Percentiles rank a stretch among this genome's conserved stretches.
Conservation (phyloP, 257 asterid species). For the Ocimum tenuiflorum region DNA sequence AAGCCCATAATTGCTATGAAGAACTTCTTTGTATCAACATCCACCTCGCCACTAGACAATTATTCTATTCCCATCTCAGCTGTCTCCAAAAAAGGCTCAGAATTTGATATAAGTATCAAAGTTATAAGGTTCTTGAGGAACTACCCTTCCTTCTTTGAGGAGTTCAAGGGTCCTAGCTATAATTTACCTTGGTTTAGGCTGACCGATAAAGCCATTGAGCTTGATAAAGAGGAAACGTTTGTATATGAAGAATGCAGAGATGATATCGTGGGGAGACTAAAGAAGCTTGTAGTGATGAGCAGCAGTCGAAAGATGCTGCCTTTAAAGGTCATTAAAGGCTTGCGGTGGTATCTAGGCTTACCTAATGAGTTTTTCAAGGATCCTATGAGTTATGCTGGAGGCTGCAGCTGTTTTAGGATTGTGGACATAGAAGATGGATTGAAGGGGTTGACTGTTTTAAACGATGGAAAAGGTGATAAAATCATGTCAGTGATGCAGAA, state of each 20-base stretch:
- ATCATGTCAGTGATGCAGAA: conserved; percentile 46
- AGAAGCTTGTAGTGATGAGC: conserved; percentile 67
- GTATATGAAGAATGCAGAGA: conserved; percentile 40
- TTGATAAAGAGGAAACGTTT: conserved; percentile 56
- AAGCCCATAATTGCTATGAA: conserved; percentile 58
- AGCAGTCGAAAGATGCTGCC: conserved; percentile 46
- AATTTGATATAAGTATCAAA: conserved; percentile 47
- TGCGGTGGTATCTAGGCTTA: conserved; percentile 73
- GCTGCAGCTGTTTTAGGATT: conserved; percentile 32
- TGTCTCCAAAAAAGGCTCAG: conserved; percentile 54
- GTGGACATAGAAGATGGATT: conserved; percentile 67
- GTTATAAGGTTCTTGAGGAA: conserved; percentile 68
- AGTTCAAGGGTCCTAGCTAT: conserved; percentile 60
- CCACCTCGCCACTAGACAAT: conserved; percentile 52
- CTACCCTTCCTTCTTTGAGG: conserved; percentile 85
- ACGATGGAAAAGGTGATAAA: conserved; percentile 20
- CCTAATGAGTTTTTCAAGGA: conserved; percentile 54
- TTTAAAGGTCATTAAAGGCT: conserved; percentile 55
- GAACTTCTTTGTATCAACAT: conserved; percentile 56
- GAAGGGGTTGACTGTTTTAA: conserved; percentile 51
- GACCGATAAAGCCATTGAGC: conserved; percentile 56
- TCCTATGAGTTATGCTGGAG: conserved; percentile 39
- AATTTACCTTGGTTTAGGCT: conserved; percentile 81
- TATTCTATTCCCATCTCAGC: conserved; percentile 59
- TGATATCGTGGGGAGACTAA: conserved; percentile 56